Conservation (phyloP, 345 rosid genomes). For the Tarenaya hassleriana region DNA sequence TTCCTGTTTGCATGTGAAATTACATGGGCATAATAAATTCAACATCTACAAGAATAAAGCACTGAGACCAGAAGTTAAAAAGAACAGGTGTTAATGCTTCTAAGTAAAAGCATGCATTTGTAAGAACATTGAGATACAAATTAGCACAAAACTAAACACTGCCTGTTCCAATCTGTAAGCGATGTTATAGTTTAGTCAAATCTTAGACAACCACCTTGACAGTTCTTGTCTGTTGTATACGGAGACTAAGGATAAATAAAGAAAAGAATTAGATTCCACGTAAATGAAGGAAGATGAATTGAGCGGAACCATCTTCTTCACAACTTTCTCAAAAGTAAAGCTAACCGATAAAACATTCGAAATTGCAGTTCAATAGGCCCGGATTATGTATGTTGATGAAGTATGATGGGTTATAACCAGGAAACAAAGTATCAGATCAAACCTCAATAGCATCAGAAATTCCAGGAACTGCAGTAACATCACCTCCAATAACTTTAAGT, state of each 20-base stretch:
- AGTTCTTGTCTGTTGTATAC: no score
- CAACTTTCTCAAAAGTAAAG: no score
- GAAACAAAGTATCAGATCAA: slow-evolving; percentile 23
- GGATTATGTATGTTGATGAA: slow-evolving; percentile 6
- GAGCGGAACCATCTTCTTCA: no score
- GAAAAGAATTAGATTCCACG: neutral
- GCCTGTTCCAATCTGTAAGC: neutral
- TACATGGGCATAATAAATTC: slow-evolving; percentile 8
- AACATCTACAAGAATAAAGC: slow-evolving; percentile 11
- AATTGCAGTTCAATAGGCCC: no score
- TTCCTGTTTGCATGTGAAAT: slow-evolving; percentile 49
- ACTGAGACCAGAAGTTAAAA: slow-evolving; percentile 1
- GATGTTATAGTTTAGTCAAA: neutral
- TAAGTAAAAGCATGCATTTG: neutral
- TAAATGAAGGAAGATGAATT: neutral
- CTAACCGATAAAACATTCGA: no score
- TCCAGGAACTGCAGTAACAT: slow-evolving; percentile 87
- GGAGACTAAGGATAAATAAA: neutral
- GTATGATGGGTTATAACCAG: neutral
- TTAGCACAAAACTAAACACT: neutral
- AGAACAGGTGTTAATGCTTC: no score
- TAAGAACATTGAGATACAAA: neutral
- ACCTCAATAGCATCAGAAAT: slow-evolving; percentile 87
- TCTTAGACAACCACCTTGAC: slow-evolving; percentile 5
- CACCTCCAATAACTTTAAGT: slow-evolving; percentile 90